phyloP scores from a whole-genome alignment of 1,284 basidiomycete genomes.

The Cryptococcus sp. region DNA sequence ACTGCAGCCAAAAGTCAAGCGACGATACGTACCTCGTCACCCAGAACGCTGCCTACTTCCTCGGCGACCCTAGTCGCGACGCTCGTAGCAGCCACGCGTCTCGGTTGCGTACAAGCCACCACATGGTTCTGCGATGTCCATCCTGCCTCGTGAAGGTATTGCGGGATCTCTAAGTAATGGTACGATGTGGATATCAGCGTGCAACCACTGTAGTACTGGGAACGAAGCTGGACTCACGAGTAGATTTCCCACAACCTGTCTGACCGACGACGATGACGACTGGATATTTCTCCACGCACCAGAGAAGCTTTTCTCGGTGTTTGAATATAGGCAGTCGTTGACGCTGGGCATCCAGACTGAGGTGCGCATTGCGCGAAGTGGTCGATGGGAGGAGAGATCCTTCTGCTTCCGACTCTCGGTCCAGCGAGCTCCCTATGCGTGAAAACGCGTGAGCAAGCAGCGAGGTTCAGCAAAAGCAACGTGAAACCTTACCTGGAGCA shows the following conservation, averaged over 20 bases:
- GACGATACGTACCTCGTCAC: conserved; percentile 71
- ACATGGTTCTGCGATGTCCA: conserved; percentile 79
- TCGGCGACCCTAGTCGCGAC: conserved; percentile 86
- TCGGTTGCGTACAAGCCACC: conserved; percentile 89
- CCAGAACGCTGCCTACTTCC: conserved; percentile 84
- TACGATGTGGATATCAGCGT: conserved; percentile 2
- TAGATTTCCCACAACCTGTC: conserved; percentile 97
- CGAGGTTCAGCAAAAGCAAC: neutral
- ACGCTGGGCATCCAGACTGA: conserved; percentile 71
- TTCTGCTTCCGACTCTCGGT: conserved; percentile 76
- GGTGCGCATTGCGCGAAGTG: conserved; percentile 50
- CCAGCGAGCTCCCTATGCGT: conserved; percentile 66
- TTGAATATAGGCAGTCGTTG: conserved; percentile 84
- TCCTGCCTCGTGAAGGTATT: conserved; percentile 86
- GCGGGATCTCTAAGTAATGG: conserved; percentile 73
- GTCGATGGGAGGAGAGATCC: conserved; percentile 66
- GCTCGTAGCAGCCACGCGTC: conserved; percentile 91
- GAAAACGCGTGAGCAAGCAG: neutral
- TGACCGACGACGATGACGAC: conserved; percentile 88
- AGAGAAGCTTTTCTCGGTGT: conserved; percentile 79
- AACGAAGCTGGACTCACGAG: conserved; percentile 64
- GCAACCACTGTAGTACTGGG: neutral
- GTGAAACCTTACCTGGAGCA: conserved; percentile 65
- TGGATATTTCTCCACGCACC: conserved; percentile 78
- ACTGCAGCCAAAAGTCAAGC: neutral